Evolutionary conservation across 768 basidiomycete species (phyloP), one percentile per base, ranked within the genome.

Genomic region (Mycena epipterygia): DNA sequence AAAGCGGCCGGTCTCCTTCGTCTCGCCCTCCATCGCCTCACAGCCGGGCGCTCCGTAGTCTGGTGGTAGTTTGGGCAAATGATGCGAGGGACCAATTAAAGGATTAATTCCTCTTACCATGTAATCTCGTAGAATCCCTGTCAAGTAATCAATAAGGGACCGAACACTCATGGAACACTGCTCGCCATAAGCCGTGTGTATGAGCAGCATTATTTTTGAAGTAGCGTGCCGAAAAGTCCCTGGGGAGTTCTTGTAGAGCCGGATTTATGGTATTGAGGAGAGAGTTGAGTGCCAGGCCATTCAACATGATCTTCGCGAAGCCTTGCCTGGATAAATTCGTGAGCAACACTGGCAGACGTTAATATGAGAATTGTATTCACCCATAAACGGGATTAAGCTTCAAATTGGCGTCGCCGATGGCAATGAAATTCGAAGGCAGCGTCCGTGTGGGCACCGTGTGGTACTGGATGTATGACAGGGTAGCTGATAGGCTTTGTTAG

Each of bases 361-460:
- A 61, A 21, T 23, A 23, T 32, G 16, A 17, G 35, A 42, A 12
- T 48, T 33, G n/a, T n/a, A n/a, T 65, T 67, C 59, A 77, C 76
- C 68, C 76, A 57, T 73, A 57, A n/a, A 73, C 53, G 21, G 76
- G 76, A 69, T 77, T 76, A 9, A 75, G 42, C 33, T 65, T 67
- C 51, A 77, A 65, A 58, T 70, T 64, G 6, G 75, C 70, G 48
- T 77, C 76, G 12, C 76, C 76, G 7, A 77, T 14, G n/a, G 76
- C 76, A 14, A 77, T 46, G 41, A 75, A 77, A 46, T 76, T 76
- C 13, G 55, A 64, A 5, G 79, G 79, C 9, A 79, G 53, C 4
- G 63, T 42, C 14, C 46, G 48, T 9, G 60, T 51, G 25, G 66
- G 48, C n/a, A 64, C 27, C 30, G 75, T 62, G 67, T 79, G 78